phyloP scores from a whole-genome alignment of 768 basidiomycete species.

The Cystoderma amianthinum region DNA sequence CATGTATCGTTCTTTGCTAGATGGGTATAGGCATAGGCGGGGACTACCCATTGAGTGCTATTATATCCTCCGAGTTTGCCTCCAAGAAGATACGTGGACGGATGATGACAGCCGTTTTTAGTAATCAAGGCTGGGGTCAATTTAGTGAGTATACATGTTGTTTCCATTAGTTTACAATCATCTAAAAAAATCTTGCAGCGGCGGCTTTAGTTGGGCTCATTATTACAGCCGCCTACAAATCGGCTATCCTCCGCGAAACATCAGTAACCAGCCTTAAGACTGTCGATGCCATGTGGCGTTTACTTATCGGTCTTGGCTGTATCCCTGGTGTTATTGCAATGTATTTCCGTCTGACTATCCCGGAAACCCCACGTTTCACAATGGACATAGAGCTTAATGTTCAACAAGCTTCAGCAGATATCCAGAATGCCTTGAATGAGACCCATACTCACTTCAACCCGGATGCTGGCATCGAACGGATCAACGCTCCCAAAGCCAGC shows the following conservation, averaged over 20 bases:
- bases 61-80: constrained; percentile 88
- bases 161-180: neutral
- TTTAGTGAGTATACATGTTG: constrained; percentile 37
- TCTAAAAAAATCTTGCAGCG: constrained; percentile 22
- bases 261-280: constrained; percentile 28
- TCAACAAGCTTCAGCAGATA: constrained; percentile 65
- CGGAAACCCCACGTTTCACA: constrained; percentile 86
- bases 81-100: constrained; percentile 70
- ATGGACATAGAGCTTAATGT: constrained; percentile 90
- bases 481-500: constrained; percentile 61
- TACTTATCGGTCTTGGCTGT: constrained; percentile 84
- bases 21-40: constrained; percentile 85
- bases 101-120: constrained; percentile 87
- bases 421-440: constrained; percentile 60
- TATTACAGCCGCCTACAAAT: constrained; percentile 64
- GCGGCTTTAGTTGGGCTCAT: constrained; percentile 64
- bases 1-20: constrained; percentile 15
- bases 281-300: constrained; percentile 79
- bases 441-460: too few relatives aligned
- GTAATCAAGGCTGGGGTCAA: constrained; percentile 85
- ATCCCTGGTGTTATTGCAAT: constrained; percentile 76
- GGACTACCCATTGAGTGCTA: constrained; percentile 80
- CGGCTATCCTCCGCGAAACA: constrained; percentile 34
- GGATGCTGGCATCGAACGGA: constrained; percentile 51
- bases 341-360: constrained; percentile 91